A percentile compares a stretch with the other conserved stretches of the same genome.
phyloP scores from a whole-genome alignment of 768 basidiomycete species.

The Boletellus ananas region DNA sequence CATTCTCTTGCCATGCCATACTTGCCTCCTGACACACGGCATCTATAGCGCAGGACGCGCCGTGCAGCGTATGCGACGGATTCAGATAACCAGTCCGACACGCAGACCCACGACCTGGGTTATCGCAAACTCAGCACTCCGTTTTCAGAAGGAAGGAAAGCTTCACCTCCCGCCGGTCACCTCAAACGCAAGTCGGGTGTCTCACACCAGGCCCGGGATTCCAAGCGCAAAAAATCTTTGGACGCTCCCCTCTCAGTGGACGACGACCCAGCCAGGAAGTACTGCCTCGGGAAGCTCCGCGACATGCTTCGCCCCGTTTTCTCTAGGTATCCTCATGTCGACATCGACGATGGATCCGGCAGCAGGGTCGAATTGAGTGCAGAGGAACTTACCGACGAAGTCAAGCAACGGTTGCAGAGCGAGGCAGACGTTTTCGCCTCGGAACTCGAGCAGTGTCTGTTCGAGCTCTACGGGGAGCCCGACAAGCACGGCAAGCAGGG shows the following conservation, averaged over 20 bases:
- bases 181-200: constrained; percentile 56
- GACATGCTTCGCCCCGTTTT: constrained; percentile 72
- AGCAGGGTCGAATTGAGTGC: constrained; percentile 40
- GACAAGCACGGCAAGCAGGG: constrained; percentile 65
- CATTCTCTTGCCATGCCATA: constrained; percentile 6
- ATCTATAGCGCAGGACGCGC: constrained; percentile 42
- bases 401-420: constrained; percentile 51
- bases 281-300: constrained; percentile 73
- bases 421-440: constrained; percentile 61
- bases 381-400: constrained; percentile 58
- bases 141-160: constrained; percentile 19
- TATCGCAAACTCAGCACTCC: constrained; percentile 16
- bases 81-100: constrained; percentile 39
- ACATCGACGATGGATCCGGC: constrained; percentile 29
- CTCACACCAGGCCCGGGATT: constrained; percentile 35
- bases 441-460: constrained; percentile 74
- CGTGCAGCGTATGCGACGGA: constrained; percentile 40
- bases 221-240: constrained; percentile 48
- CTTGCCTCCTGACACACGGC: constrained; percentile 10
- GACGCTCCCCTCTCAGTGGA: constrained; percentile 35
- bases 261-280: constrained; percentile 76
- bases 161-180: constrained; percentile 21
- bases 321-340: constrained; percentile 60
- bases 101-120: constrained; percentile 12
- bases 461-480: constrained; percentile 70